Percentiles rank a stretch among this genome's conserved stretches.
These are phyloP conservation scores for Lasiosphaeriaceae sp. DNA, from an alignment of 495 filamentous ascomycete genomes.

Conservation along the genomic window DNA sequence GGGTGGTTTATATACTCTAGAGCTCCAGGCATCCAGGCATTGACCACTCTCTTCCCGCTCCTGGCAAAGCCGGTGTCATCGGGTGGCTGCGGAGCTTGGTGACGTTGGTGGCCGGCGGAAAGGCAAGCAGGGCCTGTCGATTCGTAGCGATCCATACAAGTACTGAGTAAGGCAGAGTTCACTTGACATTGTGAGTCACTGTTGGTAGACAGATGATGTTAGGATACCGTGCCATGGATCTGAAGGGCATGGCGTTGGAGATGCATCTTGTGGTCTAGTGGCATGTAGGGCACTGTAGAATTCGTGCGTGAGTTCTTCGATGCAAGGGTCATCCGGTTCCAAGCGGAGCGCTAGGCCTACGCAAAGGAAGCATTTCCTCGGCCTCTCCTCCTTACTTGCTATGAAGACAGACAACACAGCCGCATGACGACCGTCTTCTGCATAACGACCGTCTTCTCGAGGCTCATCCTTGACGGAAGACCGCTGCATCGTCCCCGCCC, in stretches of 20 bases:
- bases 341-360: slow-evolving; percentile 3
- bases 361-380: slow-evolving; percentile 10
- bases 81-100: background rate
- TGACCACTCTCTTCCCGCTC: background rate
- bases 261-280: slow-evolving; percentile 10
- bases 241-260: slow-evolving; percentile 9
- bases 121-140: background rate
- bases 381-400: slow-evolving; percentile 5
- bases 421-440: slow-evolving; percentile 2
- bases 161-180: background rate
- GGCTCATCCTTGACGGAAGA: slow-evolving; percentile 1
- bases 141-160: background rate
- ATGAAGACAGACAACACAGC: slow-evolving; percentile 10
- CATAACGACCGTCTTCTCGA: background rate
- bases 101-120: background rate
- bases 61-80: background rate
- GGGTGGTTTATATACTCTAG: background rate
- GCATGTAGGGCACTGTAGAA: slow-evolving; percentile 2
- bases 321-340: slow-evolving; percentile 8
- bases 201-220: background rate
- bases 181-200: background rate
- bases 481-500: background rate
- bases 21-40: background rate
- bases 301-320: slow-evolving; percentile 6
- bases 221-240: slow-evolving; percentile 9